phyloP scores from a whole-genome alignment of 768 basidiomycete species.

The Artomyces pyxidatus region DNA sequence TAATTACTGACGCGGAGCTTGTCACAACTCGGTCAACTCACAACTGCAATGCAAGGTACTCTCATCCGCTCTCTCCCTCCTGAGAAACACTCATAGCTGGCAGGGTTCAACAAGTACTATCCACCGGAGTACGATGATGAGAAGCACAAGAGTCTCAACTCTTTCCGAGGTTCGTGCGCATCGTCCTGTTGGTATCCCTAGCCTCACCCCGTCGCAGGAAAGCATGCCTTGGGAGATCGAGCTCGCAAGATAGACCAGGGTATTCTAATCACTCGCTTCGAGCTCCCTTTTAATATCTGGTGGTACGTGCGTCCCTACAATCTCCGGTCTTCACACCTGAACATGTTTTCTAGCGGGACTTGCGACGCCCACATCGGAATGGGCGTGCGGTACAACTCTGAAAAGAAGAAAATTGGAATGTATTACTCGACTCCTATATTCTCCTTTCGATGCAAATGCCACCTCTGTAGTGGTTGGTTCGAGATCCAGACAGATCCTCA shows the following conservation, averaged over 20 bases:
- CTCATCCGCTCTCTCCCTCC: not conserved
- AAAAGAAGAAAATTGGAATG: constrained; percentile 93
- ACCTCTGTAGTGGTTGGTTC: constrained; percentile 94
- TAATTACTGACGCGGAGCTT: too few relatives aligned
- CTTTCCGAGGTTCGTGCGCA: constrained; percentile 48
- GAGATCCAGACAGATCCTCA: constrained; percentile 97
- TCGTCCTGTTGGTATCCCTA: not conserved
- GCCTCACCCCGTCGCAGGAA: constrained; percentile 41
- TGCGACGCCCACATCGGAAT: constrained; percentile 97
- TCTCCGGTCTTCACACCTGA: constrained; percentile 1
- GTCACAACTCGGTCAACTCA: not conserved
- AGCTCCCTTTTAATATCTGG: constrained; percentile 95
- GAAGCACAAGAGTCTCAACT: constrained; percentile 65
- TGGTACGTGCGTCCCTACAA: constrained; percentile 46
- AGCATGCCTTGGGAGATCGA: constrained; percentile 88
- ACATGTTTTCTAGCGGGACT: constrained; percentile 51
- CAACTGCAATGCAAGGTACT: constrained; percentile 35
- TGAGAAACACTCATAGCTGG: not conserved
- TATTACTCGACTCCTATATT: constrained; percentile 95
- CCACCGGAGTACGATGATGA: constrained; percentile 69
- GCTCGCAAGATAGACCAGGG: constrained; percentile 96
- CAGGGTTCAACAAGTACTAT: constrained; percentile 75
- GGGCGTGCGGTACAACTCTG: constrained; percentile 99
- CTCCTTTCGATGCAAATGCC: constrained; percentile 96
- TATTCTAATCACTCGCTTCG: constrained; percentile 91